phyloP scores from a whole-genome alignment of 208 protist genomes.

The Crithidia thermophila region DNA sequence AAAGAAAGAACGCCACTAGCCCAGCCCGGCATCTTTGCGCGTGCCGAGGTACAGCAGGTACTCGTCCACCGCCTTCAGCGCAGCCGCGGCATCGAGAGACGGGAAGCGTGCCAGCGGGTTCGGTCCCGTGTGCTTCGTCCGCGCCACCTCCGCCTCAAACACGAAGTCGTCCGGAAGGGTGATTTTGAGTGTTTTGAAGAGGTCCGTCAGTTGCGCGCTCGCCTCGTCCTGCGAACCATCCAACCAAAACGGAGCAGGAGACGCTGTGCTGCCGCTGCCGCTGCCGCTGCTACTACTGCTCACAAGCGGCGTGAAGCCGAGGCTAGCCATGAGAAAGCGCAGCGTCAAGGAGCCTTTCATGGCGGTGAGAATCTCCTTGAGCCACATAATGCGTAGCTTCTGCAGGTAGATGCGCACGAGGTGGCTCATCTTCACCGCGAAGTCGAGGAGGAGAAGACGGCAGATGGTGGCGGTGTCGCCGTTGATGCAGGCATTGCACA shows the following conservation, averaged over 20 bases:
- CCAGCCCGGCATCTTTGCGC: slow-evolving; percentile 50
- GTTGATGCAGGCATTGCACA: slow-evolving; percentile 74
- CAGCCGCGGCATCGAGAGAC: slow-evolving; percentile 45
- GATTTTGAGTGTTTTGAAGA: slow-evolving; percentile 78
- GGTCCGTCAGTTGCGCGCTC: slow-evolving; percentile 31
- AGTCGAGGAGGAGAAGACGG: slow-evolving; percentile 49
- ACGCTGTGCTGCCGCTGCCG: too few relatives aligned
- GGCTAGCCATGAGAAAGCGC: slow-evolving; percentile 55
- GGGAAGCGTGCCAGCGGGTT: slow-evolving; percentile 6
- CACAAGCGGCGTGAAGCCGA: slow-evolving; percentile 66
- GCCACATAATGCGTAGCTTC: slow-evolving; percentile 73
- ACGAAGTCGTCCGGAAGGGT: slow-evolving; percentile 52
- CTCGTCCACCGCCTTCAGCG: slow-evolving; percentile 51
- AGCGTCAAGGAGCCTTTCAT: slow-evolving; percentile 60
- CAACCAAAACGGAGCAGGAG: slow-evolving; percentile 75
- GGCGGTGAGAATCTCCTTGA: slow-evolving; percentile 55
- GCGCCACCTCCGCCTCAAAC: slow-evolving; percentile 48
- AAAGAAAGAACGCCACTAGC: slow-evolving; percentile 15
- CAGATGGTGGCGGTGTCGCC: slow-evolving; percentile 63
- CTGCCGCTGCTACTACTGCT: too few relatives aligned
- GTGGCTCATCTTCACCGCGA: slow-evolving; percentile 59
- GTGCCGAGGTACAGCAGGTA: slow-evolving; percentile 78
- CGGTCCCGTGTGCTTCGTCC: slow-evolving; percentile 15
- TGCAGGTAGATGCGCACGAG: slow-evolving; percentile 83
- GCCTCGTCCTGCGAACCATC: slow-evolving; percentile 61